These are phyloP conservation scores for Curvularia hawaiiensis DNA, from an alignment of 2,329 filamentous ascomycete species.

Conservation along the genomic window DNA sequence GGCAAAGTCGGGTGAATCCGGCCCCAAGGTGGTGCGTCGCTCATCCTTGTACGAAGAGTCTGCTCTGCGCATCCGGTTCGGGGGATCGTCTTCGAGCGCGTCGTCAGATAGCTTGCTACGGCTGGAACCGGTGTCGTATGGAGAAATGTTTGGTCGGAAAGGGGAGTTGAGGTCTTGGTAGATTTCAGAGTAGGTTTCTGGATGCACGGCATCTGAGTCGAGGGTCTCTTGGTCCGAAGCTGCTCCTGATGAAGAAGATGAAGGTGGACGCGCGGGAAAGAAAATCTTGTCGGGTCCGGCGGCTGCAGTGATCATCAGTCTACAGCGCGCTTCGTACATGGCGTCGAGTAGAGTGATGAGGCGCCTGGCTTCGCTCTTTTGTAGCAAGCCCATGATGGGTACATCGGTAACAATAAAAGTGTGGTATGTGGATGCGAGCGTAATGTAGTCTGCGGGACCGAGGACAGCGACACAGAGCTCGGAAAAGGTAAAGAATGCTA, in stretches of 20 bases:
- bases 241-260: slow-evolving; percentile 8
- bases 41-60: slow-evolving; percentile 38
- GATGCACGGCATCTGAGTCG: slow-evolving; percentile 60
- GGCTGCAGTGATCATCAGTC: slow-evolving; percentile 70
- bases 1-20: slow-evolving; percentile 62
- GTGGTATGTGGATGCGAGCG: slow-evolving; percentile 78
- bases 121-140: slow-evolving; percentile 55
- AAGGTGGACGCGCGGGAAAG: slow-evolving; percentile 61
- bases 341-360: slow-evolving; percentile 83
- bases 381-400: slow-evolving; percentile 67
- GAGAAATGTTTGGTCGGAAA: slow-evolving; percentile 78
- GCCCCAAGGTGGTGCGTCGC: slow-evolving; percentile 19
- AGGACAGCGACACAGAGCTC: slow-evolving; percentile 68
- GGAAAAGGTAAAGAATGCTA: slow-evolving; percentile 69
- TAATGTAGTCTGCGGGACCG: slow-evolving; percentile 83
- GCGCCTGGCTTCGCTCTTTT: slow-evolving; percentile 80
- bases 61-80: slow-evolving; percentile 47
- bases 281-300: slow-evolving; percentile 75
- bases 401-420: slow-evolving; percentile 76
- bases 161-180: slow-evolving; percentile 79
- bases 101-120: slow-evolving; percentile 48
- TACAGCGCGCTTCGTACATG: slow-evolving; percentile 77
- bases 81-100: slow-evolving; percentile 57
- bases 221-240: slow-evolving; percentile 6
- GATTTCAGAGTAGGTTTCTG: slow-evolving; percentile 73